Evolutionary conservation across 257 asterid species (phyloP).

Genomic region (Rauvolfia tetraphylla): DNA sequence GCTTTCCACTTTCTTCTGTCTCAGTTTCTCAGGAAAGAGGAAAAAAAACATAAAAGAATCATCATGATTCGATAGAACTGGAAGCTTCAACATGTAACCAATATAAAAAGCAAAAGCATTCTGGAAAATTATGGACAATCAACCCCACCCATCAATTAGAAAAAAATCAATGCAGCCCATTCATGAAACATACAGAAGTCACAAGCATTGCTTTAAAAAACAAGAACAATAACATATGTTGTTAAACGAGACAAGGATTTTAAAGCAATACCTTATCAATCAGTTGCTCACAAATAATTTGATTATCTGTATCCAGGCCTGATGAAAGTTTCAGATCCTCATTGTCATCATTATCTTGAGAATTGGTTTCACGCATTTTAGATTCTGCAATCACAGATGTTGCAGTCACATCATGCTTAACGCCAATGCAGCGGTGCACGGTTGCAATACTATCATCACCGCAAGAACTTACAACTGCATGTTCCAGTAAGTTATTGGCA

Average conservation of each 20-base stretch:
- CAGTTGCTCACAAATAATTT: constrained; percentile 6
- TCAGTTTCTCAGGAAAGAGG: not conserved
- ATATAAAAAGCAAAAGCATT: not conserved
- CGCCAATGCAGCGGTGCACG: constrained; percentile 36
- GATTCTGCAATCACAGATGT: constrained; percentile 16
- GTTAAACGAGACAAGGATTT: not conserved
- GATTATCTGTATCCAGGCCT: constrained; percentile 22
- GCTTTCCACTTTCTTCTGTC: not conserved
- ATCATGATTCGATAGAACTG: too few species aligned
- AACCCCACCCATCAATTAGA: not conserved
- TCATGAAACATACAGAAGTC: not conserved
- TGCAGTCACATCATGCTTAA: constrained; percentile 28
- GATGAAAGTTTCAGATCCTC: constrained; percentile 12
- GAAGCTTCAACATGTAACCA: not conserved
- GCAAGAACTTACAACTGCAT: constrained; percentile 23
- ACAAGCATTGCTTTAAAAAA: not conserved
- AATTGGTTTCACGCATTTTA: constrained; percentile 16
- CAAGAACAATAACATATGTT: not conserved
- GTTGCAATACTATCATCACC: constrained; percentile 34
- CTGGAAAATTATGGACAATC: not conserved
- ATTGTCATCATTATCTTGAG: constrained; percentile 19
- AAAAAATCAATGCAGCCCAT: not conserved
- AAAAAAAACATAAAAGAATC: not conserved
- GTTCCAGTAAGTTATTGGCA: constrained; percentile 21
- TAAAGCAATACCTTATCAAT: constrained; percentile 24